Percentiles rank a stretch among this genome's conserved stretches.
Evolutionary conservation across 2,329 filamentous ascomycete genomes (phyloP).

Genomic region (Epicoccum sorghinum): DNA sequence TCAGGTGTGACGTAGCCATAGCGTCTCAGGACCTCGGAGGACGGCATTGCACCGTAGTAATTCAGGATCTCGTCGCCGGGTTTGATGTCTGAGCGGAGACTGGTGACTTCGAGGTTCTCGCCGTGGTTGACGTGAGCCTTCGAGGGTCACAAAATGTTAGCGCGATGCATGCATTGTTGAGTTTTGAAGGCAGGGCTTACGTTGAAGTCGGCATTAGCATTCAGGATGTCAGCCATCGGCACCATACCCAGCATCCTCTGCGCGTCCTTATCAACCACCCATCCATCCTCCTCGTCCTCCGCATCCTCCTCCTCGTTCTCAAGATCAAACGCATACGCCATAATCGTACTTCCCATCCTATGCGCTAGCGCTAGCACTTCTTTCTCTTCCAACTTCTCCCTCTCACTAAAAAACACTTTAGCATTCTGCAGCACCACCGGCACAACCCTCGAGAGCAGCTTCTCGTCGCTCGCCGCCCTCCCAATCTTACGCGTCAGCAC

Average conservation of each 20-base stretch:
- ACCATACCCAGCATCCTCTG: conserved; percentile 32
- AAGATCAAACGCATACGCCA: conserved; percentile 34
- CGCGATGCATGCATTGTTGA: no score
- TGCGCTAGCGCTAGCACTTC: conserved; percentile 30
- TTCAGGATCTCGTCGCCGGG: conserved; percentile 29
- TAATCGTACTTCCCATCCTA: conserved; percentile 30
- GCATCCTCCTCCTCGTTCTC: conserved; percentile 24
- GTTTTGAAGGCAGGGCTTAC: no score
- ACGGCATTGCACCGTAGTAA: conserved; percentile 32
- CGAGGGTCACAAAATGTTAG: no score
- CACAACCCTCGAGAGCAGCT: conserved; percentile 22
- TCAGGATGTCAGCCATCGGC: conserved; percentile 33
- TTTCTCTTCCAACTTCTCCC: conserved; percentile 3
- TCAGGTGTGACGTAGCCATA: conserved; percentile 32
- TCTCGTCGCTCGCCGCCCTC: conserved; percentile 26
- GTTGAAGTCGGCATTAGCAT: conserved; percentile 34
- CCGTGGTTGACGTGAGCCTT: conserved; percentile 35
- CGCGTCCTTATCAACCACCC: conserved; percentile 32
- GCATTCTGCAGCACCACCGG: conserved; percentile 22
- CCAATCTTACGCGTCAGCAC: conserved; percentile 29
- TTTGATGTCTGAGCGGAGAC: conserved; percentile 20
- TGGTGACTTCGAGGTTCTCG: conserved; percentile 23
- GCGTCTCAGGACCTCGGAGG: conserved; percentile 29
- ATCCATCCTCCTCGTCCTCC: conserved; percentile 32
- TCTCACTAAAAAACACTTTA: conserved; percentile 17